These are phyloP conservation scores for Solanum medicagineum DNA, from an alignment of 257 asterid genomes.

Conservation along the genomic window DNA sequence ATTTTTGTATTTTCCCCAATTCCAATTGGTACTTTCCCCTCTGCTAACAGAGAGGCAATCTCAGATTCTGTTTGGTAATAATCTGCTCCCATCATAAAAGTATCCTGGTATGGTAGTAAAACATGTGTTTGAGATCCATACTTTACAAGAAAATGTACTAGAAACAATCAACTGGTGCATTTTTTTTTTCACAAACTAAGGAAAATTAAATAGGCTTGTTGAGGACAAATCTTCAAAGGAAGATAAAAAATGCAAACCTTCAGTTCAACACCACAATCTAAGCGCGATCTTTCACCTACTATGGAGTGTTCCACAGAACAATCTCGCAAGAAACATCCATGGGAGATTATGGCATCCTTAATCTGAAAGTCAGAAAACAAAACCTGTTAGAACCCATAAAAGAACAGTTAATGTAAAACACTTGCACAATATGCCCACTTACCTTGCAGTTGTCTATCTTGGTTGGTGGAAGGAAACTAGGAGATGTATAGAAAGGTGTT, in stretches of 20 bases:
- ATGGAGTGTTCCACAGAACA: conserved; percentile 72
- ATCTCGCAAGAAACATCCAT: conserved; percentile 90
- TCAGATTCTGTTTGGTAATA: conserved; percentile 83
- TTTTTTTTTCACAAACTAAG: not conserved
- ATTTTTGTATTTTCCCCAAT: conserved; percentile 76
- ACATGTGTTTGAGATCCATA: not conserved
- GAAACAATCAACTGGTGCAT: not conserved
- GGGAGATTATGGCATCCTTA: conserved; percentile 87
- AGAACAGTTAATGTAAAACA: not conserved
- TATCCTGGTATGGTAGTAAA: conserved; percentile 35
- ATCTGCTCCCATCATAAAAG: conserved; percentile 92
- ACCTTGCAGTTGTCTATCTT: conserved; percentile 84
- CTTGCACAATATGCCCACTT: not conserved
- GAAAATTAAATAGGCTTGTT: not conserved
- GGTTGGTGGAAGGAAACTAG: conserved; percentile 90
- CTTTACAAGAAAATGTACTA: not conserved
- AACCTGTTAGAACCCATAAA: not conserved
- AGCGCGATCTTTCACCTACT: conserved; percentile 90
- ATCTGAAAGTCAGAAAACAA: conserved; percentile 31
- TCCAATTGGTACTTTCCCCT: conserved; percentile 79
- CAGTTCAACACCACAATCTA: conserved; percentile 79
- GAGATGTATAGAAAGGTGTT: conserved; percentile 92
- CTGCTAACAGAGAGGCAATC: conserved; percentile 74
- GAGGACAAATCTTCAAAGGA: not conserved
- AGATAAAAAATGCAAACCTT: conserved; percentile 34